Evolutionary conservation across 2,329 filamentous ascomycete species (phyloP), one percentile per base, ranked within the genome.

Genomic region (Ophiosphaerella narmari): DNA sequence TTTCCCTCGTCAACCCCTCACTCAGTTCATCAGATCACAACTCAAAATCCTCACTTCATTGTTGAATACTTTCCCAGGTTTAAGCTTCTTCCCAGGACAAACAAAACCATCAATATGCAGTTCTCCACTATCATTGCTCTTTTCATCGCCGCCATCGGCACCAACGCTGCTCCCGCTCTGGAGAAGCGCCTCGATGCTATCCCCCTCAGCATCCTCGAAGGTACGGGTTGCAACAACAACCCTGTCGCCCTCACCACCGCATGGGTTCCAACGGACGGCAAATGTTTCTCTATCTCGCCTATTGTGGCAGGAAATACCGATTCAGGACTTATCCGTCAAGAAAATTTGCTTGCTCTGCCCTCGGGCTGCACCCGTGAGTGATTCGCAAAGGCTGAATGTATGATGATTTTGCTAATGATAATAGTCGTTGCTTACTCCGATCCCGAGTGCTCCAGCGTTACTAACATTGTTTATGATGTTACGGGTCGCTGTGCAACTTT

Each of bases 231-330:
- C 46, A 55, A 55, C 24, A 13, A 37, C 23, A 35, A 45, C 29
- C 42, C 48, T 14, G 38, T 37, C 7, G 53, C 55, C 12, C 32
- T 57, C 16, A 52, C 53, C 23, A 57, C 52, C 23, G 45, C 54
- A 26, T 48, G 43, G 33, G 45, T 62, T 14, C 57, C 54, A 32
- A 47, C 57, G 3, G 54, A 62, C 36, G 55, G 52, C 16, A 23
- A 23, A 38, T 63, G 59, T 44, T 55, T 54, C 48, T 13, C 33
- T 9, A 52, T 54, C 24, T 52, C 53, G 6, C 51, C 57, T 7
- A 55, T 60, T 32, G 36, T 56, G 21, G 55, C 48, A 39, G 52
- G 50, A n/a, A 55, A 56, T 43, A 58, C 57, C 7, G 47, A 55
- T 29, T 49, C 44, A 8, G 52, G 41, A 7, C n/a, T 24, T 5